These are phyloP conservation scores for Sedum album DNA, from an alignment of 164 flowering plant genomes.

Conservation along the genomic window DNA sequence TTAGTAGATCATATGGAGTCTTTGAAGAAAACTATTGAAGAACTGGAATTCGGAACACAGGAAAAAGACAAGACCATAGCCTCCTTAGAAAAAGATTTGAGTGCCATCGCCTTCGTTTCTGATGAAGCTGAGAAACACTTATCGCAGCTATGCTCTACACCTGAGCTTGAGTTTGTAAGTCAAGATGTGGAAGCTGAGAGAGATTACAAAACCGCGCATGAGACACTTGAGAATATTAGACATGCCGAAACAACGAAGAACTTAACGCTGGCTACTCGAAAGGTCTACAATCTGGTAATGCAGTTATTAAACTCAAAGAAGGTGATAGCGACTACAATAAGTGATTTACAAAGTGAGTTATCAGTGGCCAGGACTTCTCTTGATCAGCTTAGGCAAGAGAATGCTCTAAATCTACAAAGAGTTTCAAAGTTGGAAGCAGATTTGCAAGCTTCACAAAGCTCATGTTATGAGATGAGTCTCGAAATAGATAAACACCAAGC, in stretches of 20 bases:
- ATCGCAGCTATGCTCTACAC: slow-evolving; percentile 17
- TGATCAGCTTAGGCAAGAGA: slow-evolving; percentile 42
- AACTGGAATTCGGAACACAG: slow-evolving; percentile 24
- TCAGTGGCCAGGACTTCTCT: slow-evolving; percentile 22
- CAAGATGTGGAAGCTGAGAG: slow-evolving; percentile 11
- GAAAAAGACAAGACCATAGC: slow-evolving; percentile 16
- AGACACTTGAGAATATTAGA: slow-evolving; percentile 15
- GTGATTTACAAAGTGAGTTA: slow-evolving; percentile 44
- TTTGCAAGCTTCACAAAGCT: slow-evolving; percentile 31
- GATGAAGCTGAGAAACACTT: slow-evolving; percentile 28
- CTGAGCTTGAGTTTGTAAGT: slow-evolving; percentile 23
- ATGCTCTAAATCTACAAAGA: slow-evolving; percentile 28
- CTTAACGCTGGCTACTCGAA: slow-evolving; percentile 32
- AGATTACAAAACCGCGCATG: slow-evolving; percentile 15
- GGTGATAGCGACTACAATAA: slow-evolving; percentile 21
- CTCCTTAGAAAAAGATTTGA: not conserved
- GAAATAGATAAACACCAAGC: slow-evolving; percentile 34
- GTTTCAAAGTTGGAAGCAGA: slow-evolving; percentile 44
- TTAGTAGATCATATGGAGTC: slow-evolving; percentile 24
- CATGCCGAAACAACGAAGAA: slow-evolving; percentile 27
- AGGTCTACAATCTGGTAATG: slow-evolving; percentile 24
- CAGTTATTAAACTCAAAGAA: slow-evolving; percentile 31
- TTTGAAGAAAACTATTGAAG: slow-evolving; percentile 33
- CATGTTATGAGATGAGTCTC: slow-evolving; percentile 34
- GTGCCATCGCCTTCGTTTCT: slow-evolving; percentile 47